These are phyloP conservation scores for Lophium mytilinum DNA, from an alignment of 495 filamentous ascomycete genomes.

Conservation along the genomic window DNA sequence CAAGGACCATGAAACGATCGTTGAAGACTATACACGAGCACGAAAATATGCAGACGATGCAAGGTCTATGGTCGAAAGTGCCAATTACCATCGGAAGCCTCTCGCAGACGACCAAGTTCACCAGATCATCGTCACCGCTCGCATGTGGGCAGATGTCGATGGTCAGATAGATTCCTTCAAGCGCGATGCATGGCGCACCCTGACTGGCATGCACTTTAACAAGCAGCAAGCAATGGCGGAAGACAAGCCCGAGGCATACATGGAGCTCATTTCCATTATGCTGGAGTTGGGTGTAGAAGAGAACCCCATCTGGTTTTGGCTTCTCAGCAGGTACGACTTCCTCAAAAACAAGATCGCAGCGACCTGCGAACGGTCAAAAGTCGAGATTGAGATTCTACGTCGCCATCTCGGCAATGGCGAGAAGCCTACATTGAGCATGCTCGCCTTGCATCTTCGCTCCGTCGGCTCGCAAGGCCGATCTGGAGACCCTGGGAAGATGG, in stretches of 20 bases:
- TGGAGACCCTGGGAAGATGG: constrained; percentile 53
- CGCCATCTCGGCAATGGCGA: constrained; percentile 67
- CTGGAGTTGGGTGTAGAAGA: constrained; percentile 88
- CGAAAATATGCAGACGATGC: constrained; percentile 67
- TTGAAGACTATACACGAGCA: constrained; percentile 78
- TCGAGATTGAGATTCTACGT: constrained; percentile 85
- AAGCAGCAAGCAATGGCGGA: constrained; percentile 35
- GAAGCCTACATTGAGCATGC: constrained; percentile 56
- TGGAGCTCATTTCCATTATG: constrained; percentile 80
- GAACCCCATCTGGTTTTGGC: constrained; percentile 93
- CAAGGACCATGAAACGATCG: constrained; percentile 76
- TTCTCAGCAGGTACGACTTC: constrained; percentile 78
- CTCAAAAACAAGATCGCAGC: constrained; percentile 73
- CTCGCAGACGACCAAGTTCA: constrained; percentile 70
- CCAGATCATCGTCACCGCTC: constrained; percentile 75
- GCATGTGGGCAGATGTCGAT: constrained; percentile 92
- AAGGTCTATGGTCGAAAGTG: constrained; percentile 49
- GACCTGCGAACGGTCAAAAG: constrained; percentile 71
- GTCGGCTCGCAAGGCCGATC: constrained; percentile 36
- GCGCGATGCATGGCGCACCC: constrained; percentile 72
- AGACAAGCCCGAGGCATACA: constrained; percentile 65
- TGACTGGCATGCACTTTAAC: constrained; percentile 42
- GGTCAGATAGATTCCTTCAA: constrained; percentile 79
- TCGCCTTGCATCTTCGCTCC: constrained; percentile 65
- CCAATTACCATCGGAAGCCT: constrained; percentile 38